Base-by-base conservation (phyloP, 305 asterid species). In the Fraxinus angustifolia region DNA sequence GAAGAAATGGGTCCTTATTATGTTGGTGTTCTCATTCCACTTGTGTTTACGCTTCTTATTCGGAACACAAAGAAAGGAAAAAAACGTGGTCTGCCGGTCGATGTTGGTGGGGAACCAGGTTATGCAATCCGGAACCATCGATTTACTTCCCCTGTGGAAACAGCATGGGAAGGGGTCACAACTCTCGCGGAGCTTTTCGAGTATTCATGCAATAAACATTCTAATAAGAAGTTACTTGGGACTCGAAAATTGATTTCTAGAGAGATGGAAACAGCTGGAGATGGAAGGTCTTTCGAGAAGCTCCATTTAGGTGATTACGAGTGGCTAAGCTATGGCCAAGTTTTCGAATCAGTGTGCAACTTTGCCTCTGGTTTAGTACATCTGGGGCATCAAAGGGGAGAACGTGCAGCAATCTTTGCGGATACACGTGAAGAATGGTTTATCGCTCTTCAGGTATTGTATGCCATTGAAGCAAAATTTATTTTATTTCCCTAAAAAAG, bases 341-440 rank as follows among this genome's bases (percentile, higher is more conserved):
- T 87, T 72, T 96, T 92, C 84, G 93, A 92, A 83, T 75, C 94
- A 11, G 98, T 90, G 6, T 94, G 98, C 90, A 88, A 86, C 81
- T 92, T 96, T 78, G 86, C 98, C 33, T 94, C 98, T 77, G 99
- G 98, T 84, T 87, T 96, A 79, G 94, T 84, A 76, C 86, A 90
- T 78, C 94, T 96, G 62, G 99, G 99, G 82, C 98, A 96, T 89
- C 89, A 83, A 85, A 96, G 81, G 89, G 97, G 90, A 74, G 99
- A 96, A 82, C 96, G 97, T 45, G 98, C 83, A n/a, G 98, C 98
- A 53, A 93, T 96, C 72, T 96, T 94, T 91, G 98, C 99, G 73
- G 99, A 96, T 87, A 94, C 99, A 45, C 83, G 98, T 50, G 92
- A 90, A 82, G 98, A 96, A 88, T 96, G 99, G 99, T 91, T 94